A percentile compares a stretch with the other conserved stretches of the same genome.
These are phyloP conservation scores for Phragmites australis DNA, from an alignment of 176 grass and related monocot species.

Conservation along the genomic window DNA sequence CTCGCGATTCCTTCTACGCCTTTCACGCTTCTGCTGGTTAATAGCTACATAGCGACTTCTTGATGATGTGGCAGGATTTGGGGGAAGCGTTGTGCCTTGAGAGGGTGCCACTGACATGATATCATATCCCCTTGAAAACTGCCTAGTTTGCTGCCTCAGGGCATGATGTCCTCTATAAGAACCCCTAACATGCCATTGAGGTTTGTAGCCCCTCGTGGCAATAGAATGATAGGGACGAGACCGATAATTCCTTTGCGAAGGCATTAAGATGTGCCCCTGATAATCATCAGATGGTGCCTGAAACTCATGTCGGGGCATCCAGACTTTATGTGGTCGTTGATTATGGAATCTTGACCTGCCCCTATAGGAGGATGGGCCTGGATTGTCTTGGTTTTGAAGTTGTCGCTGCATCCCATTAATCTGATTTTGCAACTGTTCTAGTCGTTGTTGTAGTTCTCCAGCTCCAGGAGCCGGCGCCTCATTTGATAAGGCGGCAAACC, in stretches of 20 bases:
- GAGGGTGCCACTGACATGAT: neutral
- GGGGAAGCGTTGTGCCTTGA: neutral
- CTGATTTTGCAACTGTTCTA: neutral
- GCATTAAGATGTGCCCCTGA: neutral
- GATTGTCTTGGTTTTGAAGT: neutral
- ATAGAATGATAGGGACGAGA: neutral
- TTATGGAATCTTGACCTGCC: neutral
- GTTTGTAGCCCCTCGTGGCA: neutral
- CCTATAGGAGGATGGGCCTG: neutral
- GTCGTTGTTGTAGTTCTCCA: neutral
- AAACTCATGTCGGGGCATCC: neutral
- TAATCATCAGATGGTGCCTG: neutral
- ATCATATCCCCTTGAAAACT: too few species aligned
- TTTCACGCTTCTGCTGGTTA: neutral
- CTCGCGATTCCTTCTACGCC: neutral
- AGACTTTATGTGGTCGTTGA: neutral
- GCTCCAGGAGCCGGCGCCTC: neutral
- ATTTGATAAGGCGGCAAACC: neutral
- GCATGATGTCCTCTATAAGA: neutral
- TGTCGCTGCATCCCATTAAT: slow-evolving; percentile 1
- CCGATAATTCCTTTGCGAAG: too few species aligned
- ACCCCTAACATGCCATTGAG: neutral
- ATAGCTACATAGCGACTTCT: neutral
- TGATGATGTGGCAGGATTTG: neutral
- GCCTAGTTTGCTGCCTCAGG: neutral